Conservation (phyloP, 2,329 filamentous ascomycete species). For the Cladophialophora yegresii region DNA sequence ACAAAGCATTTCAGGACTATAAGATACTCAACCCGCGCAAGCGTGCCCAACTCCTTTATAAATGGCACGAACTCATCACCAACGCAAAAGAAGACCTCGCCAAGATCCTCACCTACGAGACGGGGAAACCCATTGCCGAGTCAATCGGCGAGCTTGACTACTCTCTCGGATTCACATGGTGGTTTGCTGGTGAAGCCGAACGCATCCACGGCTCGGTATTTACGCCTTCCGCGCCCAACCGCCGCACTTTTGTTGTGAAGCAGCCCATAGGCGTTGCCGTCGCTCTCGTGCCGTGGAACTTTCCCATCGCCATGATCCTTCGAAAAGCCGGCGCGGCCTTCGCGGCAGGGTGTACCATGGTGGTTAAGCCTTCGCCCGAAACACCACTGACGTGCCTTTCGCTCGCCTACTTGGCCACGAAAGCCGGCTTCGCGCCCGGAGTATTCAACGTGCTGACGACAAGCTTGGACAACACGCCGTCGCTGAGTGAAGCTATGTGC, state of each 20-base stretch:
- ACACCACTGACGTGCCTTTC: conserved; percentile 61
- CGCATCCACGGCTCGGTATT: conserved; percentile 62
- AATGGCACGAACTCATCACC: conserved; percentile 66
- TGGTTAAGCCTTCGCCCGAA: conserved; percentile 71
- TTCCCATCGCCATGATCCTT: conserved; percentile 67
- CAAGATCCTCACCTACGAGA: conserved; percentile 64
- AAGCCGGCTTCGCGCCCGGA: conserved; percentile 61
- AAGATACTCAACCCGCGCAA: conserved; percentile 61
- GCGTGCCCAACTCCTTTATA: conserved; percentile 63
- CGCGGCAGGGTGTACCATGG: conserved; percentile 73
- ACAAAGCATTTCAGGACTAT: conserved; percentile 63
- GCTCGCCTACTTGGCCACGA: conserved; percentile 55
- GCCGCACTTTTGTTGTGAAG: conserved; percentile 71
- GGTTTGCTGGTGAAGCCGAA: conserved; percentile 64
- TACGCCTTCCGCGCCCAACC: conserved; percentile 60
- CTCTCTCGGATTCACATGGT: conserved; percentile 56
- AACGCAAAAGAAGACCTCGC: conserved; percentile 65
- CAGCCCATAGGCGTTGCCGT: conserved; percentile 70
- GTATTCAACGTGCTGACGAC: conserved; percentile 64
- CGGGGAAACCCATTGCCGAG: conserved; percentile 60
- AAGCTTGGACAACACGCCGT: conserved; percentile 45
- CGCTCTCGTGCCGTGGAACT: conserved; percentile 73
- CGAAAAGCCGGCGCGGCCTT: conserved; percentile 68
- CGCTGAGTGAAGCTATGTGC: conserved; percentile 54
- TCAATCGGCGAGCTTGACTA: conserved; percentile 60